Evolutionary conservation across 1,139 yeast genomes (phyloP).

Genomic region (Kodamaea ohmeri): DNA sequence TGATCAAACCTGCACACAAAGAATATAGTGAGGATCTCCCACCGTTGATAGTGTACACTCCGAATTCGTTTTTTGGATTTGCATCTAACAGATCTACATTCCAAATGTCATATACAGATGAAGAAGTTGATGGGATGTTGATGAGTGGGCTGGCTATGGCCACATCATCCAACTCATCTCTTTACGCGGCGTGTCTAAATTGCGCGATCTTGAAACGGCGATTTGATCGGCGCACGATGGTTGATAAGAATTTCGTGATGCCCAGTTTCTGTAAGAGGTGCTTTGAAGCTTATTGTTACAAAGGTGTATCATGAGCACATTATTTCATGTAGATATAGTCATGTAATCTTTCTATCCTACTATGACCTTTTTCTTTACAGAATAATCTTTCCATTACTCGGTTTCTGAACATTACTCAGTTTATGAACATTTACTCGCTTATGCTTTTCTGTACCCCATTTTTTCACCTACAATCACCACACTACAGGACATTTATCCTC

Average conservation of each 20-base stretch:
- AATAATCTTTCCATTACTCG: too few species aligned
- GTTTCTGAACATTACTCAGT: too few species aligned
- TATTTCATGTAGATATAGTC: too few species aligned
- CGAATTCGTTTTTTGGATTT: conserved; percentile 42
- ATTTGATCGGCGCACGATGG: conserved; percentile 37
- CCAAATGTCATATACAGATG: conserved; percentile 45
- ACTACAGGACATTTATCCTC: not conserved
- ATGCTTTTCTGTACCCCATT: not conserved
- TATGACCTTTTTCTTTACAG: too few species aligned
- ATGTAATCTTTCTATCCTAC: too few species aligned
- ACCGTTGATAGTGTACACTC: conserved; percentile 54
- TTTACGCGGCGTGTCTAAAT: conserved; percentile 51
- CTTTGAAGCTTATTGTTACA: conserved; percentile 20
- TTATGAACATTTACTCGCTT: too few species aligned
- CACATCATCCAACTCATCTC: conserved; percentile 41
- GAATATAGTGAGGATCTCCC: too few species aligned
- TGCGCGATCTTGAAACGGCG: conserved; percentile 59
- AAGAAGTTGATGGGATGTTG: conserved; percentile 45
- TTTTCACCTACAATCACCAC: not conserved
- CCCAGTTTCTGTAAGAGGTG: conserved; percentile 24
- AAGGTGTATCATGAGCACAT: too few species aligned
- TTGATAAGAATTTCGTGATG: conserved; percentile 5
- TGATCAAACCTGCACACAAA: not conserved
- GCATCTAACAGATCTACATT: conserved; percentile 60
- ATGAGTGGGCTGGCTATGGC: conserved; percentile 53